phyloP scores from a whole-genome alignment of 1,139 yeast species.

The Yamadazyma dendronema region DNA sequence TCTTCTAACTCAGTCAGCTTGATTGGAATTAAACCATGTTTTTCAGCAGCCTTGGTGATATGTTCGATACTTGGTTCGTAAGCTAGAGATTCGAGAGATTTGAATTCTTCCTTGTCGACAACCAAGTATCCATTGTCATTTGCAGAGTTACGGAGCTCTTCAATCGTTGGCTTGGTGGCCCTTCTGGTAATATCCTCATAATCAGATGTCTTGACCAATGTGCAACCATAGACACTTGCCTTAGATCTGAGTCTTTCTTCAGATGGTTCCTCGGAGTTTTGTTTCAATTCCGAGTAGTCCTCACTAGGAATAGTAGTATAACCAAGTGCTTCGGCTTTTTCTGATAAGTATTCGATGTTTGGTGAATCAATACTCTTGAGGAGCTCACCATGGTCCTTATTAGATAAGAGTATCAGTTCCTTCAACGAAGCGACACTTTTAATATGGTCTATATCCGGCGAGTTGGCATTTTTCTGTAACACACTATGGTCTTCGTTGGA shows the following conservation, averaged over 20 bases:
- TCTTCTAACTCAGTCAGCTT: constrained; percentile 16
- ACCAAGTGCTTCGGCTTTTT: constrained; percentile 16
- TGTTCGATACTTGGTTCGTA: constrained; percentile 26
- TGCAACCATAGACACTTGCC: constrained; percentile 11
- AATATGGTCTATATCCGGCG: constrained; percentile 25
- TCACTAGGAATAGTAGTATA: constrained; percentile 16
- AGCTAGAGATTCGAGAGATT: constrained; percentile 14
- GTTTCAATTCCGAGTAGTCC: constrained; percentile 8
- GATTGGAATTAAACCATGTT: constrained; percentile 12
- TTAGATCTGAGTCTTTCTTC: constrained; percentile 6
- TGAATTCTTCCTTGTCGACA: constrained; percentile 8
- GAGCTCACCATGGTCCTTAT: constrained; percentile 15
- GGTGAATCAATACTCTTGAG: constrained; percentile 12
- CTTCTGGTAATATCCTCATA: constrained; percentile 14
- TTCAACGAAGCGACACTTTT: constrained; percentile 14
- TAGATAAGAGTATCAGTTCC: constrained; percentile 18
- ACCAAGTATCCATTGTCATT: constrained; percentile 14
- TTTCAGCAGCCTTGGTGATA: constrained; percentile 24
- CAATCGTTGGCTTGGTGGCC: constrained; percentile 19
- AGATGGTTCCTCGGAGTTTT: constrained; percentile 18
- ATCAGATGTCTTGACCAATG: constrained; percentile 14
- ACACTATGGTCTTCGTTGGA: constrained; percentile 11
- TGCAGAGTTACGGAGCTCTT: constrained; percentile 9
- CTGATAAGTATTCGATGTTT: constrained; percentile 21
- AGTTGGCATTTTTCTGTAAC: constrained; percentile 12